These are phyloP conservation scores for Trichosporon sp. DNA, from an alignment of 1,284 basidiomycete species.

Conservation along the genomic window DNA sequence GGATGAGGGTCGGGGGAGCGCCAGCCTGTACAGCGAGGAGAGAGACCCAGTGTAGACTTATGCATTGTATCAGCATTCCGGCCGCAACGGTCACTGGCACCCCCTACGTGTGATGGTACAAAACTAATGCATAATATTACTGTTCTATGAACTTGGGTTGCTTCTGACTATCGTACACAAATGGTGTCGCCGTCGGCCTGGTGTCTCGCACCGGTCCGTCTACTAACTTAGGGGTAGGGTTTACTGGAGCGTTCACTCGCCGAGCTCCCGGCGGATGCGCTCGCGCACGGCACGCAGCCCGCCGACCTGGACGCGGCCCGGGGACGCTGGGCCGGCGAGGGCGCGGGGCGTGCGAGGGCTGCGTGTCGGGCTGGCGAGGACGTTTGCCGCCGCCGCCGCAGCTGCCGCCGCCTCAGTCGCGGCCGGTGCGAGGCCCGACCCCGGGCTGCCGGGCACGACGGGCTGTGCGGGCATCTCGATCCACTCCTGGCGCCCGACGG, in stretches of 20 bases:
- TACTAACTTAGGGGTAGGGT: background rate
- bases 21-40: background rate
- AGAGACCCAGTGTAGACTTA: background rate
- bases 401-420: conserved; percentile 19
- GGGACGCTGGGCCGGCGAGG: conserved; percentile 29
- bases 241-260: conserved; percentile 24
- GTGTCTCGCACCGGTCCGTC: background rate
- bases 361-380: background rate
- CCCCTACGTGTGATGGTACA: background rate
- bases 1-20: background rate
- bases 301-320: conserved; percentile 39
- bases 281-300: conserved; percentile 46
- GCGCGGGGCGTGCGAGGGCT: background rate
- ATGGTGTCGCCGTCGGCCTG: too few species aligned
- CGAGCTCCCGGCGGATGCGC: conserved; percentile 44
- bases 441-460: conserved; percentile 15
- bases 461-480: conserved; percentile 46
- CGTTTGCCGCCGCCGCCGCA: background rate
- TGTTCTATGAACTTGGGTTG: background rate
- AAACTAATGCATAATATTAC: background rate
- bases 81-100: background rate
- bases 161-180: background rate
- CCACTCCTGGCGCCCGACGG: conserved; percentile 45
- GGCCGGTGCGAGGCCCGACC: background rate
- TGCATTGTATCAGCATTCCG: background rate